Conservation (phyloP, 495 filamentous ascomycete genomes). For the Astrothelium macrocarpum region DNA sequence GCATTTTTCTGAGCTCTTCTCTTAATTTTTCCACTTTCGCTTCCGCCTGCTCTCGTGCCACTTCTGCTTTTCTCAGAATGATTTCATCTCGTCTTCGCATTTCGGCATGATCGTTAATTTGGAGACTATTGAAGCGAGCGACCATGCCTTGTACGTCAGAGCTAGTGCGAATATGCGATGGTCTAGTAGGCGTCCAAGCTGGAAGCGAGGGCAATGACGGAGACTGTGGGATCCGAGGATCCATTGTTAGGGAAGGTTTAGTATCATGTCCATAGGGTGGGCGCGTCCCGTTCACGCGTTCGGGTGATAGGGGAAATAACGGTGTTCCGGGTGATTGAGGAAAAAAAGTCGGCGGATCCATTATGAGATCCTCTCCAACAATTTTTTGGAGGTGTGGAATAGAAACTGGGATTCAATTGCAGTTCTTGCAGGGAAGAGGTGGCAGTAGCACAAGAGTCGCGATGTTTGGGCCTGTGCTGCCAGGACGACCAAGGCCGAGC, state of each 20-base stretch:
- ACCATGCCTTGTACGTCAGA: constrained; percentile 85
- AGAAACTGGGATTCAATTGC: background rate
- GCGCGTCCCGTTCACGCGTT: constrained; percentile 57
- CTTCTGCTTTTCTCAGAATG: constrained; percentile 66
- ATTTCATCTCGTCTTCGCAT: constrained; percentile 55
- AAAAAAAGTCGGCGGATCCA: constrained; percentile 2
- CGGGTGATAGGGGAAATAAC: constrained; percentile 63
- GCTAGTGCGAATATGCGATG: constrained; percentile 29
- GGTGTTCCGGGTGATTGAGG: constrained; percentile 44
- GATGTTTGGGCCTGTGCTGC: constrained; percentile 8
- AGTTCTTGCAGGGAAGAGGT: constrained; percentile 1
- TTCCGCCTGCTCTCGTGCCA: constrained; percentile 80
- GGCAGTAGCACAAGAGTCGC: background rate
- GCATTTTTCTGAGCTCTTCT: constrained; percentile 46
- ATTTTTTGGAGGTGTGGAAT: background rate
- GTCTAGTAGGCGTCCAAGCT: constrained; percentile 21
- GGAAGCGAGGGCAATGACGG: constrained; percentile 42
- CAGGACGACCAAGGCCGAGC: background rate
- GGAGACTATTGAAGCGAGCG: constrained; percentile 66
- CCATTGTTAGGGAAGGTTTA: constrained; percentile 7
- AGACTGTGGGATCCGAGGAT: constrained; percentile 40
- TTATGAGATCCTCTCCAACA: background rate
- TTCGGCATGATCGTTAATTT: constrained; percentile 39
- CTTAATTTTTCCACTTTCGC: constrained; percentile 50
- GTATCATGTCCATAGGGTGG: constrained; percentile 20